A percentile compares a stretch with the other conserved stretches of the same genome.
Evolutionary conservation across 768 basidiomycete genomes (phyloP).

Genomic region (Mycena albidolilacea): DNA sequence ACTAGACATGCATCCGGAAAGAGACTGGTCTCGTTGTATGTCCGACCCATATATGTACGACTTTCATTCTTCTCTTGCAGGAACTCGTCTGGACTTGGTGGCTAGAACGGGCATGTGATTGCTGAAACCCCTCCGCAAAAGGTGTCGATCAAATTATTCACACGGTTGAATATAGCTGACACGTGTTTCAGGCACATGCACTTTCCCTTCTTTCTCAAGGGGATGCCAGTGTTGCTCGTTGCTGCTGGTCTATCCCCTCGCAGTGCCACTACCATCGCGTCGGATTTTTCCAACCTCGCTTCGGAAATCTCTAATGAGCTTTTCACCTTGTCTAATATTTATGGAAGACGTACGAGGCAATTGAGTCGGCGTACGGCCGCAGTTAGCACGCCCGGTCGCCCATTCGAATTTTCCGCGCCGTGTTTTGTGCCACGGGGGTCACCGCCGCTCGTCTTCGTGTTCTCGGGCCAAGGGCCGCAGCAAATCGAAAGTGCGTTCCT

Average conservation of each 20-base stretch:
- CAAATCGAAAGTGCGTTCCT: slow-evolving; percentile 1
- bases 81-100: slow-evolving; percentile 56
- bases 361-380: slow-evolving; percentile 51
- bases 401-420: slow-evolving; percentile 46
- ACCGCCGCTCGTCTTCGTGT: slow-evolving; percentile 43
- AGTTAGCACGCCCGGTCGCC: slow-evolving; percentile 27
- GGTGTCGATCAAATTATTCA: not conserved
- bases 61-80: slow-evolving; percentile 28
- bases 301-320: slow-evolving; percentile 20
- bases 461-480: slow-evolving; percentile 8
- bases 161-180: not conserved
- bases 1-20: slow-evolving; percentile 8
- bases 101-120: slow-evolving; percentile 59
- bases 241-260: slow-evolving; percentile 57
- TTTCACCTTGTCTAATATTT: slow-evolving; percentile 27
- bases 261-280: slow-evolving; percentile 39
- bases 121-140: slow-evolving; percentile 50
- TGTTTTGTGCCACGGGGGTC: slow-evolving; percentile 44
- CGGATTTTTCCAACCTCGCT: slow-evolving; percentile 13
- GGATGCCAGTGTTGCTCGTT: slow-evolving; percentile 47
- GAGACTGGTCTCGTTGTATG: slow-evolving; percentile 4
- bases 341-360: slow-evolving; percentile 51
- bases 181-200: not conserved
- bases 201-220: not conserved
- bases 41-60: not conserved